Evolutionary conservation across 2,329 filamentous ascomycete species (phyloP), one percentile per base, ranked within the genome.

Genomic region (Polychaeton citri): DNA sequence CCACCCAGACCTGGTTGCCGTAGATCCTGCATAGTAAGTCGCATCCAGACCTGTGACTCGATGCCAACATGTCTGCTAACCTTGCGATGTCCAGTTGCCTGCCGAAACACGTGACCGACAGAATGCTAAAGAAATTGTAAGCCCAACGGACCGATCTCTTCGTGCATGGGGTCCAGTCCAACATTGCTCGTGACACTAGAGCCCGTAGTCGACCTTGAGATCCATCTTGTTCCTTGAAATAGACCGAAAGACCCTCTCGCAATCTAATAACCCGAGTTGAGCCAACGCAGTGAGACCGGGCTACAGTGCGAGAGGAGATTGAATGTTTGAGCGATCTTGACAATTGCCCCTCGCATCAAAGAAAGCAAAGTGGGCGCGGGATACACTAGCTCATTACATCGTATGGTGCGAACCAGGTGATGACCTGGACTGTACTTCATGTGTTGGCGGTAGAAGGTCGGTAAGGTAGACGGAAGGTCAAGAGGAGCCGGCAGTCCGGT

Each of bases 21-120:
- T 98, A 35, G 83, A 98, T 57, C 83, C 90, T 20, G 74, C 84
- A 31, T 98, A 96, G 77, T 82, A 64, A 65, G 65, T 60, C 20
- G 10, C 7, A 15, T 24, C 15, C 4, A 30, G 10, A 10, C 15
- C 15, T 7, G 24, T 3, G 24, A 7, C 12, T 12, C 7, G 24
- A 10, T 10, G 12, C 15, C 12, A 15, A 7, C 24, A 10, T 5
- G 15, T 12, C 7, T 15, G 24, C 24, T 28, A 15, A 28, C 24
- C 24, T 28, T 15, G 12, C 15, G n/a, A 7, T 28, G 12, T 28
- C 12, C 15, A 28, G 24, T 7, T 58, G 54, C 39, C 59, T 58
- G 52, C 83, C 84, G 1, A 80, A 73, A 58, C 65, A 70, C 38
- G 72, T 77, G 33, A 76, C 72, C 32, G 64, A 74, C 40, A 74